Percentiles rank a stretch among this genome's conserved stretches.
These are phyloP conservation scores for Geranomyces michiganensis DNA, from an alignment of 192 early-diverging fungal species.

Conservation along the genomic window DNA sequence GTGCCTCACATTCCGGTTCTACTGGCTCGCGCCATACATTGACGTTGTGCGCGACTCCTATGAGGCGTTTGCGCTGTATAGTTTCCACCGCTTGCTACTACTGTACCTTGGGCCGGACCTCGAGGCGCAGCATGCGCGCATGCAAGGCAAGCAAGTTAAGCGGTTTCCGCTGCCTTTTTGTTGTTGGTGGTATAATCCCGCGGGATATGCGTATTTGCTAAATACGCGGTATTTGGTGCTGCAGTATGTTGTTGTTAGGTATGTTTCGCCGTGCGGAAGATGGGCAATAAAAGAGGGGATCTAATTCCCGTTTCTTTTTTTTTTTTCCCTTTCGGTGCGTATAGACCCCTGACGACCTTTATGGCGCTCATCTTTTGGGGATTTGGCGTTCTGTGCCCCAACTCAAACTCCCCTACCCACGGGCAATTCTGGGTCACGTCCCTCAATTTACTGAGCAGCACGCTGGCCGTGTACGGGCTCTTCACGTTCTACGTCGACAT, in stretches of 20 bases:
- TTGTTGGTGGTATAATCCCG: slow-evolving; percentile 70
- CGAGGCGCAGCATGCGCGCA: slow-evolving; percentile 48
- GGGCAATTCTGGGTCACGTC: slow-evolving; percentile 69
- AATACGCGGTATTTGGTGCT: slow-evolving; percentile 67
- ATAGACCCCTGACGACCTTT: slow-evolving; percentile 61
- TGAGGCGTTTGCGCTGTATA: slow-evolving; percentile 76
- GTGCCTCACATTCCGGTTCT: slow-evolving; percentile 72
- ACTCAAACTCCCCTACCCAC: slow-evolving; percentile 61
- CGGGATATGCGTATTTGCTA: slow-evolving; percentile 61
- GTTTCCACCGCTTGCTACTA: slow-evolving; percentile 72
- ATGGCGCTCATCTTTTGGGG: slow-evolving; percentile 64
- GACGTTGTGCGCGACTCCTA: slow-evolving; percentile 73
- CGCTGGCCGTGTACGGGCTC: slow-evolving; percentile 76
- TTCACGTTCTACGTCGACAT: slow-evolving; percentile 70
- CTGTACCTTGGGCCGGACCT: slow-evolving; percentile 64
- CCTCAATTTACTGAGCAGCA: slow-evolving; percentile 66
- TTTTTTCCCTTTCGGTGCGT: no score
- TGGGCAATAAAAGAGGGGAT: no score
- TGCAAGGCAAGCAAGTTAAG: slow-evolving; percentile 47
- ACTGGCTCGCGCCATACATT: slow-evolving; percentile 67
- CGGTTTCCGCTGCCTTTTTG: slow-evolving; percentile 66
- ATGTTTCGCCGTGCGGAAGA: slow-evolving; percentile 3
- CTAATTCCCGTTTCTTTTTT: no score
- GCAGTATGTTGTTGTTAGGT: slow-evolving; percentile 73
- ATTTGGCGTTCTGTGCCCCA: slow-evolving; percentile 63